These are phyloP conservation scores for Piromyces sp. DNA, from an alignment of 192 early-diverging fungal genomes.

Conservation along the genomic window DNA sequence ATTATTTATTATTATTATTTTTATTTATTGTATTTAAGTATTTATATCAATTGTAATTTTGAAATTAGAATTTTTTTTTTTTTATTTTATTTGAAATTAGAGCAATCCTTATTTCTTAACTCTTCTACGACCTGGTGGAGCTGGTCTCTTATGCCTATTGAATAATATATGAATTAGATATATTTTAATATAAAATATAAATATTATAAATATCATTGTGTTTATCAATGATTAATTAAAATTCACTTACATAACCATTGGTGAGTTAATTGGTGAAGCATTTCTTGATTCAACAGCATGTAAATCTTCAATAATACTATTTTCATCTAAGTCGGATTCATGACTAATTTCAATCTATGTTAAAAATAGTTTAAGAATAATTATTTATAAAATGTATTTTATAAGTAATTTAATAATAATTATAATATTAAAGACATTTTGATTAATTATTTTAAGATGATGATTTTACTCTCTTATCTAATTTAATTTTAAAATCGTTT, in stretches of 20 bases:
- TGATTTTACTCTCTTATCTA: conserved; percentile 34
- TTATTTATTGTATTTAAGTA: too few species aligned
- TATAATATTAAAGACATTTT: background rate
- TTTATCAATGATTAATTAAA: too few species aligned
- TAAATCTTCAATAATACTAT: background rate
- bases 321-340: background rate
- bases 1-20: too few species aligned
- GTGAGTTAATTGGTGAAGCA: background rate
- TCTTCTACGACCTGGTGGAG: background rate
- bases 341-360: background rate
- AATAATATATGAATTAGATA: background rate
- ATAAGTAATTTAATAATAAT: too few species aligned
- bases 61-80: too few species aligned
- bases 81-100: background rate
- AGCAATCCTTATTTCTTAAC: background rate
- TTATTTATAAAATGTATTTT: too few species aligned
- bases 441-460: too few species aligned
- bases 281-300: background rate
- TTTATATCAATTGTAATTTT: too few species aligned
- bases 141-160: background rate
- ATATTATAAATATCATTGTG: too few species aligned
- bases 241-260: background rate
- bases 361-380: too few species aligned
- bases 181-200: too few species aligned
- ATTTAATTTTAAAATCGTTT: conserved; percentile 25